Percentiles rank a stretch among this genome's conserved stretches.
phyloP scores from a whole-genome alignment of 148 eudicot species.

The Heliamphora exappendiculata region DNA sequence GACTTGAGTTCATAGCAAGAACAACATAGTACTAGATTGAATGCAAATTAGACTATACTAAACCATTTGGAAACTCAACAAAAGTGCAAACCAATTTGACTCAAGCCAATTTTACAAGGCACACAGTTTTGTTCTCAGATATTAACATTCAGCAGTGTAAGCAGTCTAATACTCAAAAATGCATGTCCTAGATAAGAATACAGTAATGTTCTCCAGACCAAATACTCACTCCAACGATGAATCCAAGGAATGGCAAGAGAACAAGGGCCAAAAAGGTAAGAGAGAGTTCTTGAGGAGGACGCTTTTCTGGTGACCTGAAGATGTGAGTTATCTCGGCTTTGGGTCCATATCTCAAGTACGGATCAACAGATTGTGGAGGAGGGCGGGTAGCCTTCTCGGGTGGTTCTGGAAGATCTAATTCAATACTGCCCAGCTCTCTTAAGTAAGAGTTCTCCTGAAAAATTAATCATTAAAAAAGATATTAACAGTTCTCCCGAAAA shows the following conservation, averaged over 20 bases:
- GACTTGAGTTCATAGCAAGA: neutral
- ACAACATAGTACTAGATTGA: neutral
- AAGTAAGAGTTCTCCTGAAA: constrained; percentile 80
- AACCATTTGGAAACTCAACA: neutral
- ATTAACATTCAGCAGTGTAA: neutral
- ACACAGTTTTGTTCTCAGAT: neutral
- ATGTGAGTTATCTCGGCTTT: constrained; percentile 85
- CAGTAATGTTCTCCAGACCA: neutral
- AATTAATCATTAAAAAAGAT: constrained; percentile 2
- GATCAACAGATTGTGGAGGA: constrained; percentile 68
- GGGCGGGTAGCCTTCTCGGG: constrained; percentile 89
- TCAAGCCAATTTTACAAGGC: neutral
- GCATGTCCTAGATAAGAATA: neutral
- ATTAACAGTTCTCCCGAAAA: constrained; percentile 69
- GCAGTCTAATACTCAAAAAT: neutral
- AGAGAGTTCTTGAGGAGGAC: constrained; percentile 66
- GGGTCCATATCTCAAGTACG: constrained; percentile 69
- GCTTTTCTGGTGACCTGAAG: constrained; percentile 76
- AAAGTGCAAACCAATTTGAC: neutral
- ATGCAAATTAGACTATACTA: neutral
- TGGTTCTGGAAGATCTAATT: constrained; percentile 81
- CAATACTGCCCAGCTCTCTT: constrained; percentile 65
- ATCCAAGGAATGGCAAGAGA: constrained; percentile 69
- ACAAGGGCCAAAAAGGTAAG: constrained; percentile 65
- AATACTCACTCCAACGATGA: constrained; percentile 75